phyloP scores from a whole-genome alignment of 2,329 filamentous ascomycete species.

The Endothia cerciana region DNA sequence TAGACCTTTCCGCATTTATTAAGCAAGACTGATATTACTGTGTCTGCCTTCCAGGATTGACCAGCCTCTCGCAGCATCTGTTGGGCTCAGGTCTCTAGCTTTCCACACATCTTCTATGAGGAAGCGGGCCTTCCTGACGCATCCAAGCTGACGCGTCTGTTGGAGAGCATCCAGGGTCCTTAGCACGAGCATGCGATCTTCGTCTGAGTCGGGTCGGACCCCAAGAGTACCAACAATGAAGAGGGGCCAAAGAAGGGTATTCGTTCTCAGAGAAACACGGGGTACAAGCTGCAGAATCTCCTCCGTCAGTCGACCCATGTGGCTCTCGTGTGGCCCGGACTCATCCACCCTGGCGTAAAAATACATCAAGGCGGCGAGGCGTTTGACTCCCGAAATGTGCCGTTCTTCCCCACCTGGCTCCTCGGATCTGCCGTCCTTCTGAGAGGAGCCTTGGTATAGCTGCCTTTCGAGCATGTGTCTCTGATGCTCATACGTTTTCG shows the following conservation, averaged over 20 bases:
- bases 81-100: conserved; percentile 33
- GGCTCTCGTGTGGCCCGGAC: conserved; percentile 34
- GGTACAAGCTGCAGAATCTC: conserved; percentile 34
- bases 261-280: conserved; percentile 35
- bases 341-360: conserved; percentile 36
- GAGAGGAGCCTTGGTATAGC: background rate
- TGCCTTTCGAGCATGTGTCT: conserved; percentile 11
- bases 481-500: background rate
- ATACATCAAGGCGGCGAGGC: conserved; percentile 37
- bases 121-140: conserved; percentile 37
- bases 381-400: conserved; percentile 34
- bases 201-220: conserved; percentile 34
- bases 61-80: conserved; percentile 22
- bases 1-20: background rate
- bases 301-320: conserved; percentile 32
- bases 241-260: conserved; percentile 37
- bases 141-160: conserved; percentile 37
- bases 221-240: conserved; percentile 39
- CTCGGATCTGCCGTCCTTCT: background rate
- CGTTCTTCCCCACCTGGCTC: background rate
- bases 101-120: conserved; percentile 40
- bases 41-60: conserved; percentile 26
- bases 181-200: conserved; percentile 34
- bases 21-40: conserved; percentile 35
- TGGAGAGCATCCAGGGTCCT: conserved; percentile 34